Percentiles rank a stretch among this genome's conserved stretches.
These are phyloP conservation scores for Malassezia brasiliensis DNA, from an alignment of 1,284 basidiomycete genomes.

Conservation along the genomic window DNA sequence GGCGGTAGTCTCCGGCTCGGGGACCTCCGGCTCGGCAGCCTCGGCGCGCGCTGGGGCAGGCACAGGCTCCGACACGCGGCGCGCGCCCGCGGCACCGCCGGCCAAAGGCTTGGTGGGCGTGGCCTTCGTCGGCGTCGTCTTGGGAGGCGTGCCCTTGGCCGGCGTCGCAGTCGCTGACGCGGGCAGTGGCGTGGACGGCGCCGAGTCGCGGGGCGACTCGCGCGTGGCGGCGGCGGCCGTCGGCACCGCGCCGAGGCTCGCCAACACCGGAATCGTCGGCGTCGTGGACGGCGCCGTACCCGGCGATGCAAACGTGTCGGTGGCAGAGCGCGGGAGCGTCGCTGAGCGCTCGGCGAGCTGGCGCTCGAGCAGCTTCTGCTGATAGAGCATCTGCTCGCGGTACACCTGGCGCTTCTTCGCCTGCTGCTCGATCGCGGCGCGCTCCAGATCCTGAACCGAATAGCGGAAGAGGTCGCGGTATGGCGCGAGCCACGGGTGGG, in stretches of 20 bases:
- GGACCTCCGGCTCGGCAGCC: neutral
- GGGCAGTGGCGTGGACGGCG: neutral
- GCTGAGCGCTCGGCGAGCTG: conserved; percentile 23
- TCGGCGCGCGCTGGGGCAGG: neutral
- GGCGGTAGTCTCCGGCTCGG: neutral
- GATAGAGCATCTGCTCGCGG: conserved; percentile 45
- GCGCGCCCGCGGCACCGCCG: no score
- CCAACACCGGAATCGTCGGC: neutral
- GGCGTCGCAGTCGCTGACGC: neutral
- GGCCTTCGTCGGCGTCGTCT: neutral
- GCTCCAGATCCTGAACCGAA: conserved; percentile 45
- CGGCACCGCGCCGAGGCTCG: neutral
- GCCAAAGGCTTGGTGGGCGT: neutral
- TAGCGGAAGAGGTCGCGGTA: conserved; percentile 47
- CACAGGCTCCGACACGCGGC: no score
- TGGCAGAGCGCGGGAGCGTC: neutral
- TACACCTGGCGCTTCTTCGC: conserved; percentile 45
- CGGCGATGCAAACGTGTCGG: neutral
- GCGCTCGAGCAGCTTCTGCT: conserved; percentile 43
- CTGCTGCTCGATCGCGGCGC: conserved; percentile 47
- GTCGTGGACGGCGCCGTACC: neutral
- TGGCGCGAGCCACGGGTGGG: conserved; percentile 43
- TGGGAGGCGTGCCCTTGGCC: neutral
- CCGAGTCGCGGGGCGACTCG: neutral
- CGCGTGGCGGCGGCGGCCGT: neutral